Base-by-base conservation (phyloP, 257 asterid species). In the Fraxinus anomala region DNA sequence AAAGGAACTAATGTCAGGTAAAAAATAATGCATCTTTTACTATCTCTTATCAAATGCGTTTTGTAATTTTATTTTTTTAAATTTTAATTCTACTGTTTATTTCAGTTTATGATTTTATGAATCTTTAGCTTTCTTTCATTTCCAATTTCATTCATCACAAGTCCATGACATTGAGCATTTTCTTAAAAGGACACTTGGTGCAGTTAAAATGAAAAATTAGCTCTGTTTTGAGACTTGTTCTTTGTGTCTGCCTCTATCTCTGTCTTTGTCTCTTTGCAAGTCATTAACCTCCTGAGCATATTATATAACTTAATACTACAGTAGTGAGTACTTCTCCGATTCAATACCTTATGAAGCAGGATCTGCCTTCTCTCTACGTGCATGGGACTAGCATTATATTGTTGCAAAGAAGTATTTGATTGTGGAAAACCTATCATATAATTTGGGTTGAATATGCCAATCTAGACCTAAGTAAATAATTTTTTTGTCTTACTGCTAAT, bases 1-100 rank as follows among this genome's bases (percentile, higher is more conserved):
- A 91, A 85, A 83, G 98, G 99, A 84, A 88, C 89, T 30, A 96
- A 96, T 89, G 80, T 96, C 51, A 91, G 87, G 99, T 90, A 85
- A 85, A 59, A 47, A 82, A 71, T 11, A 68, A 33, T 68, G 47
- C 13, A 47, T 47, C 59, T 14, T 47, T 47, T 47, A 47, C 59
- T 0, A 49, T 19, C 24, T 68, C 51, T 42, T 2, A 44, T 67
- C 14, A 3, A 19, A 33, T 19, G 13, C 7, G 1, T 70, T 70
- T 6, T 19, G 30, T 42, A 70, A 51, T 14, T 49, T 17, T 33
- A 3, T 4, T 51, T 17, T 2, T 42, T 0, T 9, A 26, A 40
- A 9, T 1, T 40, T 40, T 11, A 40, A 40, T 42, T 42, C 51
- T 42, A 13, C 2, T 2, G 51, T 42, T 42, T 42, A 42, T 42